Evolutionary conservation across 371 early-diverging fungal genomes (phyloP), one percentile per base, ranked within the genome.

Genomic region (Funneliformis caledonium): DNA sequence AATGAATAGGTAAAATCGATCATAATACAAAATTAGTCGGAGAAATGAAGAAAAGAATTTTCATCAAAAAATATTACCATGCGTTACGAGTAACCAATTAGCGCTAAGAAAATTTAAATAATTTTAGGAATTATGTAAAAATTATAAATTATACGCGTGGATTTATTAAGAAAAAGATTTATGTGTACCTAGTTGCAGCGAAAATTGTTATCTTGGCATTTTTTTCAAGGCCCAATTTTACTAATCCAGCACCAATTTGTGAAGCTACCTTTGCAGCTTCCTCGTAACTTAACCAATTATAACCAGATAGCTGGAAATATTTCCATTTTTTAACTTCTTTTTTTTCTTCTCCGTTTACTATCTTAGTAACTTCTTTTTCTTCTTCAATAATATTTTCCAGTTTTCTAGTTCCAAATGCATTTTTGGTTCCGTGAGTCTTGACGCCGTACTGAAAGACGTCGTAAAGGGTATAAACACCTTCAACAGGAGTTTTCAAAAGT

Each of bases 321-420:
- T 91, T 93, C 96, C 96, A 97, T n/a, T 83, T 91, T 84, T 96
- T 96, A 76, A 80, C 91, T 82, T 94, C 93, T 80, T 85, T 91
- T 33, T 82, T 87, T 79, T 91, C 90, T 26, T 86, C 88, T 60
- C 91, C 94, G 68, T 88, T 86, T 56, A 91, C 89, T 22, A 88
- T 85, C 83, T 93, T 93, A 50, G 86, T 88, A 65, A 96, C 86
- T 72, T 93, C 89, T 87, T 95, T 95, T 67, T 91, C 89, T 83
- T 96, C 96, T 78, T 93, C 91, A 74, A 93, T 81, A 62, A 90
- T 87, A 37, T 89, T 84, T 68, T 92, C 87, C 72, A 94, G 72
- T 64, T 86, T 83, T 72, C 97, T 93, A 68, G 88, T 88, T 48
- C 95, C 96, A 81, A 96, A 89, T 52, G 79, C 78, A 65, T 88